A percentile compares a stretch with the other conserved stretches of the same genome.
Conservation (phyloP, 768 basidiomycete species). For the Lactifluus volemus region DNA sequence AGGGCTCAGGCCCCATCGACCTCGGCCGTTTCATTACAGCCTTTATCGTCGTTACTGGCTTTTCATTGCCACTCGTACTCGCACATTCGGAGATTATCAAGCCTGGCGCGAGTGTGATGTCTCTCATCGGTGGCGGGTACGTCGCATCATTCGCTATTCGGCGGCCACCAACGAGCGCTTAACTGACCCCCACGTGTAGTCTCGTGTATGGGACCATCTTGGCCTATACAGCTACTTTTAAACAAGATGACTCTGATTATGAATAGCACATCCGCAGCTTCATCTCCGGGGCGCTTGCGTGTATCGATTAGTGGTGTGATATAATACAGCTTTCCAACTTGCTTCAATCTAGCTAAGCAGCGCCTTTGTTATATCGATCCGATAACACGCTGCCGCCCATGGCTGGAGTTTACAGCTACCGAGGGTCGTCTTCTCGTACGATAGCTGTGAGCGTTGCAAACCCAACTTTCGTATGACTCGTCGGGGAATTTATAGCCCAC, state of each 20-base stretch:
- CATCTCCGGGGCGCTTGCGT: not conserved
- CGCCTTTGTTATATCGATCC: not conserved
- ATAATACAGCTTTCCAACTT: not conserved
- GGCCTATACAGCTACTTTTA: slow-evolving; percentile 79
- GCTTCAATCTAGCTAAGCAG: not conserved
- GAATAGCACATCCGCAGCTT: slow-evolving; percentile 33
- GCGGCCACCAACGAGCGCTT: not conserved
- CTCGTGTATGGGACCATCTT: slow-evolving; percentile 88
- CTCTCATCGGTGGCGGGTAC: slow-evolving; percentile 86
- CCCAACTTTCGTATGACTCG: slow-evolving; percentile 23
- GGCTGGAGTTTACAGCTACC: not conserved
- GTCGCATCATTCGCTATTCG: slow-evolving; percentile 24
- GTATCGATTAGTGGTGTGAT: slow-evolving; percentile 2
- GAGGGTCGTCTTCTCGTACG: slow-evolving; percentile 22
- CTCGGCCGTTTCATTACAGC: slow-evolving; percentile 93
- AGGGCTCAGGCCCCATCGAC: slow-evolving; percentile 64
- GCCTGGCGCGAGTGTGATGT: slow-evolving; percentile 84
- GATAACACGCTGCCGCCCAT: not conserved
- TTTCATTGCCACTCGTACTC: slow-evolving; percentile 85
- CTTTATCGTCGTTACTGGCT: slow-evolving; percentile 84
- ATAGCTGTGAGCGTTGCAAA: slow-evolving; percentile 34
- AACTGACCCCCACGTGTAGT: slow-evolving; percentile 27
- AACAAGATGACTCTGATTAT: slow-evolving; percentile 73
- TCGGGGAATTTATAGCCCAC: slow-evolving; percentile 21
- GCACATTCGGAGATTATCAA: slow-evolving; percentile 87